A percentile compares a stretch with the other conserved stretches of the same genome.
phyloP scores from a whole-genome alignment of 495 filamentous ascomycete genomes.

The Xylaria scruposa region DNA sequence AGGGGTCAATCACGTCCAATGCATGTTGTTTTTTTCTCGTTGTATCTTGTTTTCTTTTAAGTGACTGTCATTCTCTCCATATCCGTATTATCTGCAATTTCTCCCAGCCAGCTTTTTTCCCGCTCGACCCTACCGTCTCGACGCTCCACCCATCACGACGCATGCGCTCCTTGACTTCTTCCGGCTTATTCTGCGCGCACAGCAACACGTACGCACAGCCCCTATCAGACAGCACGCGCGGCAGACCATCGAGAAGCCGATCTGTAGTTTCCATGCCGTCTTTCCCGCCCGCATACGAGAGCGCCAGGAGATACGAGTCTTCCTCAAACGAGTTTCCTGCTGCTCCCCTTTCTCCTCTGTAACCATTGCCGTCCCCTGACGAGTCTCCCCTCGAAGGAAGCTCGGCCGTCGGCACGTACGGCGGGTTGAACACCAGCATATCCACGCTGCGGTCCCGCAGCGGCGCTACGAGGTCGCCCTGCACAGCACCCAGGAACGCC shows the following conservation, averaged over 20 bases:
- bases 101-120: constrained; percentile 90
- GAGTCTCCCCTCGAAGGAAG: constrained; percentile 52
- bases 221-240: constrained; percentile 63
- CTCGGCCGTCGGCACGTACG: constrained; percentile 87
- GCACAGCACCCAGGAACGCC: constrained; percentile 65
- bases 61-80: constrained; percentile 56
- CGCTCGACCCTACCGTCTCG: constrained; percentile 82
- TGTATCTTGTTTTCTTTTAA: not conserved
- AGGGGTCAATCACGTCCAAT: not conserved
- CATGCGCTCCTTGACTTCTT: constrained; percentile 73
- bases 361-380: no score
- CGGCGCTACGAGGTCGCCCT: constrained; percentile 68
- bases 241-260: constrained; percentile 71
- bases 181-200: constrained; percentile 84
- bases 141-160: constrained; percentile 65
- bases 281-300: constrained; percentile 85
- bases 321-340: constrained; percentile 58
- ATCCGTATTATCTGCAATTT: constrained; percentile 82
- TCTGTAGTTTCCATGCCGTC: constrained; percentile 96
- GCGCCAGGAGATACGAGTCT: constrained; percentile 79
- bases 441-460: constrained; percentile 68
- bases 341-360: not conserved
- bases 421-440: constrained; percentile 93
- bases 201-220: constrained; percentile 91
- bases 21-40: not conserved